Evolutionary conservation across 768 basidiomycete genomes (phyloP).

Genomic region (Phanerodontia chrysosporium): DNA sequence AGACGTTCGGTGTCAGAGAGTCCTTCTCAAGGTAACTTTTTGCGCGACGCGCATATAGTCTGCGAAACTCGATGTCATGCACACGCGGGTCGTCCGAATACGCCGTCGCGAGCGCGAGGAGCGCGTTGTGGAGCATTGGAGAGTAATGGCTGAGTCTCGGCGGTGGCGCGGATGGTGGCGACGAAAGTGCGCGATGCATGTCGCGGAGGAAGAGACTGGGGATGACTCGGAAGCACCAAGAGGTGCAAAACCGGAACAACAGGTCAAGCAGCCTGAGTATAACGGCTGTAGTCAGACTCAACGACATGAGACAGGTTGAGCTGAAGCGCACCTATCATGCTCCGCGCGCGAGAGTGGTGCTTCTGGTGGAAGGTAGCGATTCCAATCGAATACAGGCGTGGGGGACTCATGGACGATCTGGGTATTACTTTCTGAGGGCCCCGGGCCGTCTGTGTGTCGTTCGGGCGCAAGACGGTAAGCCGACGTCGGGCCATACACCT

Average conservation of each 20-base stretch:
- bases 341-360: slow-evolving; percentile 26
- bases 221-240: slow-evolving; percentile 36
- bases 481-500: slow-evolving; percentile 28
- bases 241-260: slow-evolving; percentile 37
- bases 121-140: slow-evolving; percentile 68
- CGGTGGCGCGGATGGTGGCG: slow-evolving; percentile 19
- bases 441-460: slow-evolving; percentile 1
- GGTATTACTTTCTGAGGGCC: background rate
- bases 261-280: slow-evolving; percentile 30
- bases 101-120: slow-evolving; percentile 42
- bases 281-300: background rate
- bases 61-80: slow-evolving; percentile 25
- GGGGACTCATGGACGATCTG: background rate
- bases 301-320: background rate
- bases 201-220: slow-evolving; percentile 38
- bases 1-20: slow-evolving; percentile 36
- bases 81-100: slow-evolving; percentile 35
- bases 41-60: slow-evolving; percentile 32
- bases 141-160: slow-evolving; percentile 59
- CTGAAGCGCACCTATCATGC: slow-evolving; percentile 23
- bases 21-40: slow-evolving; percentile 37
- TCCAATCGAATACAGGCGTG: slow-evolving; percentile 26
- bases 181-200: slow-evolving; percentile 34
- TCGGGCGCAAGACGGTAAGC: slow-evolving; percentile 28
- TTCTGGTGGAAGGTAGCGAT: slow-evolving; percentile 26